Conservation (phyloP, 805 yeast species). For the Pichia deserticola region DNA sequence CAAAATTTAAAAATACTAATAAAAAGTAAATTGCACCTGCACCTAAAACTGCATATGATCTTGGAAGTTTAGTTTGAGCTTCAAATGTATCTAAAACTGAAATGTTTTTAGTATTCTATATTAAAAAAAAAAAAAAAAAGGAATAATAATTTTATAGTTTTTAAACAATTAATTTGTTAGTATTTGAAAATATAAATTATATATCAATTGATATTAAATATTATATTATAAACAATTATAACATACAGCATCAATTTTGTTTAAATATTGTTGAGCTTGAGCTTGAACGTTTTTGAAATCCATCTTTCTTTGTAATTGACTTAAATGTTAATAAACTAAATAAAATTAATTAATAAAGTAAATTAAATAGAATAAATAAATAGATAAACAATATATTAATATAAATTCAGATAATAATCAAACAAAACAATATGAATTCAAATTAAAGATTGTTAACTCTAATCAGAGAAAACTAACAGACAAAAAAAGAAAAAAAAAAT, state of each 20-base stretch:
- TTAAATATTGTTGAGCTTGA: conserved; percentile 22
- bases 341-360: too few relatives aligned
- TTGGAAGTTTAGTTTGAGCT: conserved; percentile 50
- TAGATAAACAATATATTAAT: too few relatives aligned
- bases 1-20: conserved; percentile 79
- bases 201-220: too few relatives aligned
- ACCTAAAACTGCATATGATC: conserved; percentile 76
- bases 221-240: not conserved
- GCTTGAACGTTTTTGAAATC: conserved; percentile 24
- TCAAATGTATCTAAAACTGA: conserved; percentile 34
- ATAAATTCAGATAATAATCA: too few relatives aligned
- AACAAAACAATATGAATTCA: too few relatives aligned
- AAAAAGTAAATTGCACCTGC: conserved; percentile 60
- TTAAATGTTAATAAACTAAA: too few relatives aligned
- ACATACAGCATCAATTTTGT: conserved; percentile 21
- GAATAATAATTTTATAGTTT: not conserved
- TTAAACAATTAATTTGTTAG: not conserved
- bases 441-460: too few relatives aligned
- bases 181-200: not conserved
- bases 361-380: too few relatives aligned
- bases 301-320: conserved; percentile 13
- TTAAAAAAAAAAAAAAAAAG: too few relatives aligned
- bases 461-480: too few relatives aligned
- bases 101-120: conserved; percentile 21
- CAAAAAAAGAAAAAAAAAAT: too few relatives aligned